Evolutionary conservation across 2,329 filamentous ascomycete genomes (phyloP).

Genomic region (Aureobasidium uvarum): DNA sequence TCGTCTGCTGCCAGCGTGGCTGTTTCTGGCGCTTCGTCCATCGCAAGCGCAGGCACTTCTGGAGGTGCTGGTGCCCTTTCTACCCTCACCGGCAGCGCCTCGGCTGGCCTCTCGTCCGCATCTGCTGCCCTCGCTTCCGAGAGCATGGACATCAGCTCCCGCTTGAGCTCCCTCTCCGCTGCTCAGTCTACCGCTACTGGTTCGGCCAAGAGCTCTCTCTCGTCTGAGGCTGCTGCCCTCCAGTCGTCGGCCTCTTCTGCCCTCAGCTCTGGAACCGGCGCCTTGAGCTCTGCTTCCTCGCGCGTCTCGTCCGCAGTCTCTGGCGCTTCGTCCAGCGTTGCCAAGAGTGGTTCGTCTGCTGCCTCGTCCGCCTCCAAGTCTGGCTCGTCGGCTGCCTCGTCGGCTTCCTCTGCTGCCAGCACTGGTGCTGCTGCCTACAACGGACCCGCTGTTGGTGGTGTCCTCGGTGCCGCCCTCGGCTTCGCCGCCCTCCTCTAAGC

Average conservation of each 20-base stretch:
- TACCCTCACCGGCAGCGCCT: background rate
- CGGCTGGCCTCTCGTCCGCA: background rate
- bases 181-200: slow-evolving; percentile 21
- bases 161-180: slow-evolving; percentile 13
- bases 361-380: background rate
- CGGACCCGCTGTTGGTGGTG: slow-evolving; percentile 23
- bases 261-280: slow-evolving; percentile 6
- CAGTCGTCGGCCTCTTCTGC: slow-evolving; percentile 11
- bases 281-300: slow-evolving; percentile 9
- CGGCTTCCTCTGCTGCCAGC: slow-evolving; percentile 11
- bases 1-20: slow-evolving; percentile 10
- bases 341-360: background rate
- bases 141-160: background rate
- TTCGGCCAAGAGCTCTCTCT: slow-evolving; percentile 23
- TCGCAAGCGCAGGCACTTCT: slow-evolving; percentile 7
- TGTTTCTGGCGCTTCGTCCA: slow-evolving; percentile 7
- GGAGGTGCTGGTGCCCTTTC: background rate
- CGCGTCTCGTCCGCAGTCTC: slow-evolving; percentile 14
- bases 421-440: slow-evolving; percentile 22
- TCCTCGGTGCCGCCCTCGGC: slow-evolving; percentile 25
- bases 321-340: background rate
- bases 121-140: slow-evolving; percentile 8
- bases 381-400: background rate
- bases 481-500: slow-evolving; percentile 27
- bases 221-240: slow-evolving; percentile 20